Conservation (phyloP, 106 monocot genomes). For the Dioscorea alata region DNA sequence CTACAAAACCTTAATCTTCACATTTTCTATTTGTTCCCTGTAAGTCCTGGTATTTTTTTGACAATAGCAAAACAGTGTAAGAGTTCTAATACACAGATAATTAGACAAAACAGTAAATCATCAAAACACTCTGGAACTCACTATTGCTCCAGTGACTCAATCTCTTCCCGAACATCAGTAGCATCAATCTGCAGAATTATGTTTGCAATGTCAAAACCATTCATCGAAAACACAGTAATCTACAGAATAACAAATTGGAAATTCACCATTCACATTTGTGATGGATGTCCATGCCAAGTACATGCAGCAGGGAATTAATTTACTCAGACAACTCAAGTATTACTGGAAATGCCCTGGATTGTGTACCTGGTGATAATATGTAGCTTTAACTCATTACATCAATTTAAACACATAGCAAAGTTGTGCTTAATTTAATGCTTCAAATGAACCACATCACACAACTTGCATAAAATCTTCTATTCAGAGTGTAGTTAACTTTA, state of each 20-base stretch:
- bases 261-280: no score
- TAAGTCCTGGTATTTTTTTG: conserved; percentile 40
- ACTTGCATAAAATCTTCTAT: no score
- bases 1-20: conserved; percentile 69
- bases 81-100: background rate
- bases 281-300: no score
- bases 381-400: no score
- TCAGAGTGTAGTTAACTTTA: no score
- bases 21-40: conserved; percentile 72
- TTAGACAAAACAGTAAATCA: background rate
- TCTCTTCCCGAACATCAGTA: conserved; percentile 65
- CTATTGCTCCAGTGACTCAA: conserved; percentile 71
- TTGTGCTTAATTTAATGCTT: no score
- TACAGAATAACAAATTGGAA: background rate
- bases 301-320: no score
- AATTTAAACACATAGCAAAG: no score
- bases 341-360: no score
- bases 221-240: background rate
- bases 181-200: conserved; percentile 68
- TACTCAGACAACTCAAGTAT: no score
- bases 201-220: background rate
- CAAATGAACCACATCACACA: no score
- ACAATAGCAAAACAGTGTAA: background rate
- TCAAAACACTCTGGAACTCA: conserved; percentile 18
- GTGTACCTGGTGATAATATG: no score